These are phyloP conservation scores for Ophiostoma australiae DNA, from an alignment of 2,329 filamentous ascomycete genomes.

Conservation along the genomic window DNA sequence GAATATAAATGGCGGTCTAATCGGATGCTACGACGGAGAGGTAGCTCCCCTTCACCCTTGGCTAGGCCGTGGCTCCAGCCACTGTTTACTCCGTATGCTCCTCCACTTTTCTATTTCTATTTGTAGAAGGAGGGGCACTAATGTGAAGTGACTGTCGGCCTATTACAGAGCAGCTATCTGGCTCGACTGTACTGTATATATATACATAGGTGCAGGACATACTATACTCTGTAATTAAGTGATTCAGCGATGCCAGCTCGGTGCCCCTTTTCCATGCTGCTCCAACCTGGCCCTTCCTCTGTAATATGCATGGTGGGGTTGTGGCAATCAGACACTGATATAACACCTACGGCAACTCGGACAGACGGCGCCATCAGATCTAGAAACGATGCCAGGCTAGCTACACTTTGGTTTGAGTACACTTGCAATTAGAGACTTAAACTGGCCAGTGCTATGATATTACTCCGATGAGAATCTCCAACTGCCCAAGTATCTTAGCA, in stretches of 20 bases:
- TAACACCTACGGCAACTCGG: neutral
- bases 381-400: neutral
- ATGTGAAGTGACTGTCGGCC: neutral
- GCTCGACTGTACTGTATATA: neutral
- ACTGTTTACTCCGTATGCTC: slow-evolving; percentile 9
- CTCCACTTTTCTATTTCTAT: slow-evolving; percentile 11
- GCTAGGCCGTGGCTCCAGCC: neutral
- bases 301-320: slow-evolving; percentile 2
- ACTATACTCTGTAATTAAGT: neutral
- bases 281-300: neutral
- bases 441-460: neutral
- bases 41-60: neutral
- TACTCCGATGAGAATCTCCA: too few species aligned
- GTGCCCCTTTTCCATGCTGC: slow-evolving; percentile 2
- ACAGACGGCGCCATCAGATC: too few species aligned
- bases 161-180: neutral
- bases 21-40: neutral
- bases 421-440: neutral
- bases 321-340: neutral
- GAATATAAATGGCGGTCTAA: slow-evolving; percentile 3
- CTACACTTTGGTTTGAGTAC: neutral
- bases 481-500: too few species aligned
- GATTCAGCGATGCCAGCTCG: neutral
- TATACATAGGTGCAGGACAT: too few species aligned
- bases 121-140: slow-evolving; percentile 12